Evolutionary conservation across 2,329 filamentous ascomycete genomes (phyloP), one percentile per base, ranked within the genome.

Genomic region (Sporothrix dimorphospora): DNA sequence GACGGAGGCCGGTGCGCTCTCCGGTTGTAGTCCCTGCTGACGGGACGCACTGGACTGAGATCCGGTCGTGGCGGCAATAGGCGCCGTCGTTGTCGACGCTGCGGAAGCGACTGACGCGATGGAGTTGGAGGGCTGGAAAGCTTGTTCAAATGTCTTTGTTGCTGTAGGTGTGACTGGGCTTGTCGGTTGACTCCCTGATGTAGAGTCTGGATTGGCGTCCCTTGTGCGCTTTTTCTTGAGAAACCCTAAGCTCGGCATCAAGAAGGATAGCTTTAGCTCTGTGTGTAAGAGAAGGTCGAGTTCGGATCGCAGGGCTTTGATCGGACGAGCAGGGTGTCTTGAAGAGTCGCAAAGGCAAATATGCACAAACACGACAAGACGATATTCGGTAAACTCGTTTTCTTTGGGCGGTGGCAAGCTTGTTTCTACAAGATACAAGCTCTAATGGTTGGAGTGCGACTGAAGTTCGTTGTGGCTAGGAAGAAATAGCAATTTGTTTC

Each of bases 221-320:
- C 94, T 97, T 85, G 94, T 97, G 89, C 94, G 91, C 89, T 97
- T 97, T 89, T 97, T 98, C 89, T 98, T 98, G 81, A 98, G 90
- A 81, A 98, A 94, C 83, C 94, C 94, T 86, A 98, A 89, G 83
- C 89, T 93, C 90, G 94, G 96, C 96, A 99, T 98, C 74, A 79
- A 78, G 76, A 72, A 72, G 68, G 72, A 55, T 42, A 27, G 34
- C 47, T 68, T 53, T 59, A 12, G 63, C 63, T 30, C 61, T 65
- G 40, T 53, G n/a, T 65, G 38, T 27, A 27, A 16, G 21, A n/a
- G 16, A 49, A 69, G 47, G 69, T 38, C 40, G 24, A 71, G 63
- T 51, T 68, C 70, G 12, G 42, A 42, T 61, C 63, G 24, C 53
- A 14, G 16, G 19, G 45, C 45, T 27, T 69, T 19, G 34, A 69